Evolutionary conservation across 108 stramenopile genomes (phyloP), one percentile per base, ranked within the genome.

Genomic region (Nannochloropsis salina): DNA sequence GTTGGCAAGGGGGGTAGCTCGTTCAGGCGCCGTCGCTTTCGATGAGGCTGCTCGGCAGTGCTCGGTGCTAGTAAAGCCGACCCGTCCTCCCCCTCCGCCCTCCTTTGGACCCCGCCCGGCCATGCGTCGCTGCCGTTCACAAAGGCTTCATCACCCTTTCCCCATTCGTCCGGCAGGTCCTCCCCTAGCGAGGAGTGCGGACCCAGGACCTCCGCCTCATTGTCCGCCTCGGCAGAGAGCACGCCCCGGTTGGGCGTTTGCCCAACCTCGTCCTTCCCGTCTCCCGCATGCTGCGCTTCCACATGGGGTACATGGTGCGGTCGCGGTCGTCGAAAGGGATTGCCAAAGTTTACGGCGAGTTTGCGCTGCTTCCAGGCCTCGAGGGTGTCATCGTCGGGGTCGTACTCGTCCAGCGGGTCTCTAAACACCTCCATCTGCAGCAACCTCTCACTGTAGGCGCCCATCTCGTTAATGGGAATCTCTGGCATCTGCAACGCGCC

Each of bases 281-380:
- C 31, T 31, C 31, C 31, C 1, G 31, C 31, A 0, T 31, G 31
- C 31, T 31, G 61, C 1, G 15, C 20, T 15, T 74, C 20, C 4
- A n/a, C 20, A n/a, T 74, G 61, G 61, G 61, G 6, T 4, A n/a
- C 5, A 6, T 74, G 61, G n/a, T 74, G 61, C 8, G 0, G 61
- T n/a, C n/a, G 61, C 61, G 15, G 61, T 15, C 15, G 47, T 8
- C 61, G 15, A n/a, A 74, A 74, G n/a, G 61, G 61, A n/a, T 74
- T 74, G 61, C 61, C 61, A 74, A 74, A 74, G n/a, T 74, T n/a
- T 15, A 74, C 61, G 61, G 61, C 61, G 15, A 74, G 61, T n/a
- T 74, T 74, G 5, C 61, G 61, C 61, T 74, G 61, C 20, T n/a
- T 15, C 61, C 61, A 74, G 15, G 61, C 61, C n/a, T 74, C 61